Evolutionary conservation across 148 eudicot species (phyloP), one percentile per base, ranked within the genome.

Genomic region (Rhododendron williamsianum): DNA sequence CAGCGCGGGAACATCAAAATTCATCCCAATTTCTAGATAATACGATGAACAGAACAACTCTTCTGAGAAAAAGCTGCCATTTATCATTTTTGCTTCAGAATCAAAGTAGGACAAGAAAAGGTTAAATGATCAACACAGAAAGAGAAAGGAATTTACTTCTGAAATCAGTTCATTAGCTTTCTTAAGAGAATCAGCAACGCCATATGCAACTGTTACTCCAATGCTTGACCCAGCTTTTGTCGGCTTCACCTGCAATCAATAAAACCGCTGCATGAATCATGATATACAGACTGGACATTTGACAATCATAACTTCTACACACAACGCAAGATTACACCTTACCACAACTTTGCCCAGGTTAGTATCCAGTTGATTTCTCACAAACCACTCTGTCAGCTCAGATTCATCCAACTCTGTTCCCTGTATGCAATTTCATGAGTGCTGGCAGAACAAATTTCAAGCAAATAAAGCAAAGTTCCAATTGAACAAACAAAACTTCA

Each of bases 181-280:
- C 56, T 38, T 76, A 21, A 93, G 90, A 84, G 95, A 82, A 91
- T 95, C 96, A 85, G 89, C 80, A 87, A 89, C 94, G 69, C 98
- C 98, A 87, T 95, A 95, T 49, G 96, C 98, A 87, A 95, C 98
- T 63, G 90, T 87, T 73, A 95, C 98, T 84, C 98, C 98, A 49
- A 95, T 94, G 88, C 98, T 95, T 87, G 98, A 95, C 86, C 98
- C 98, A 86, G 97, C 98, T 91, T 91, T 91, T n/a, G 97, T 91
- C 84, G 98, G 98, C 89, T 95, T 95, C 35, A 95, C 98, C 98
- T 95, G 87, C 71, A 86, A 86, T 67, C 49, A 21, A 67, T 7
- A 16, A 33, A 51, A 27, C 30, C 58, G 45, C 54, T 41, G 60
- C 45, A 84, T 65, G 52, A 12, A 41, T 41, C 45, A 41, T 41